Evolutionary conservation across 805 yeast species (phyloP).

Genomic region (Metschnikowia drakensbergensis): DNA sequence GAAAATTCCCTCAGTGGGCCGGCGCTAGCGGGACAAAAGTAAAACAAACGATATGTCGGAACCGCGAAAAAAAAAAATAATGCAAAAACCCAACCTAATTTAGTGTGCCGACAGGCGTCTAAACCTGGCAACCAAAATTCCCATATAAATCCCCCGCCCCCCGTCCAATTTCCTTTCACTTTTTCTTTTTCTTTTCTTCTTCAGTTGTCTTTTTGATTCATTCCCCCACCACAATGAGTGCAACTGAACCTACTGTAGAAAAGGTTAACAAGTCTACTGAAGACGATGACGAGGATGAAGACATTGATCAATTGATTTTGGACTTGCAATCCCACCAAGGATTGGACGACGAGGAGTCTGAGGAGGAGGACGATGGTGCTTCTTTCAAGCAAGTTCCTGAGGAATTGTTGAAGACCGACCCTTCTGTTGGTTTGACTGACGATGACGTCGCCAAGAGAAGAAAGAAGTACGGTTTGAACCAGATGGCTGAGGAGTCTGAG

Average conservation of each 20-base stretch:
- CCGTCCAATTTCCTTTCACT: conserved; percentile 6
- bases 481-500: conserved; percentile 87
- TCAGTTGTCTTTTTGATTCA: conserved; percentile 14
- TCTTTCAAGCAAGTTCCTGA: conserved; percentile 75
- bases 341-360: conserved; percentile 22
- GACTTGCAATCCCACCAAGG: conserved; percentile 74
- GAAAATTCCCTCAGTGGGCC: conserved; percentile 19
- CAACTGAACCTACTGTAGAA: conserved; percentile 53
- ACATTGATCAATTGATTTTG: conserved; percentile 60
- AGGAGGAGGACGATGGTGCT: conserved; percentile 30
- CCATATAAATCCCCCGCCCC: conserved; percentile 18
- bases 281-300: conserved; percentile 49
- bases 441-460: conserved; percentile 81
- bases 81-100: conserved; percentile 4
- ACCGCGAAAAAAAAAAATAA: conserved; percentile 7
- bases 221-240: conserved; percentile 21
- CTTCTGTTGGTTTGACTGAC: conserved; percentile 66
- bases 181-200: conserved; percentile 8
- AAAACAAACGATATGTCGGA: conserved; percentile 10
- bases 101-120: conserved; percentile 6
- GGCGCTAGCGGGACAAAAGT: conserved; percentile 7
- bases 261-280: conserved; percentile 51
- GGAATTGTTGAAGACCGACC: conserved; percentile 79
- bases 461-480: conserved; percentile 86
- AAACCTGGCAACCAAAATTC: conserved; percentile 5